Evolutionary conservation across 179 eudicot species (phyloP).

Genomic region (Camellia oleifera): DNA sequence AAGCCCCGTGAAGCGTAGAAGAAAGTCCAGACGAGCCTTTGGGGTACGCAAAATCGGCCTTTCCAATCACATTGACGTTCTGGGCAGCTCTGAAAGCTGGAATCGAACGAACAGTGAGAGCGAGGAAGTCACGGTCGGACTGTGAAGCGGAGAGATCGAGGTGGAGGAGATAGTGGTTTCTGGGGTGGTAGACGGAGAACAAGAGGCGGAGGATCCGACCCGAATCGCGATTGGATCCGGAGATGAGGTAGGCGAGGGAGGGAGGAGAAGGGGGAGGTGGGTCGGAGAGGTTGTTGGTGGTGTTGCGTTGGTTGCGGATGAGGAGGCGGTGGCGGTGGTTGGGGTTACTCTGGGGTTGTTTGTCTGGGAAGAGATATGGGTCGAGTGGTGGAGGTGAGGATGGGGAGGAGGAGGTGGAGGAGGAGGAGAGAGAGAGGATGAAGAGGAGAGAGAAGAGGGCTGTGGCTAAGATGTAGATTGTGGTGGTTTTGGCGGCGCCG

Average conservation of each 20-base stretch:
- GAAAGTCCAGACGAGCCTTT: slow-evolving; percentile 62
- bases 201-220: slow-evolving; percentile 56
- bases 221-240: slow-evolving; percentile 63
- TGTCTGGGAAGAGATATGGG: slow-evolving; percentile 24
- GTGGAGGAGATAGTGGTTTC: slow-evolving; percentile 65
- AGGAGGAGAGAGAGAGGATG: slow-evolving; percentile 28
- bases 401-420: slow-evolving; percentile 31
- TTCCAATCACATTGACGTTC: slow-evolving; percentile 80
- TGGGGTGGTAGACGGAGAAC: slow-evolving; percentile 70
- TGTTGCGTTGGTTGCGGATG: slow-evolving; percentile 22
- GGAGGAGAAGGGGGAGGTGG: slow-evolving; percentile 45
- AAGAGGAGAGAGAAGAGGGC: slow-evolving; percentile 46
- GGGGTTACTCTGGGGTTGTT: slow-evolving; percentile 9
- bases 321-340: slow-evolving; percentile 25
- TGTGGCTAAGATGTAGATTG: slow-evolving; percentile 31
- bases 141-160: slow-evolving; percentile 65
- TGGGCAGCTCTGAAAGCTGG: slow-evolving; percentile 58
- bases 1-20: slow-evolving; percentile 61
- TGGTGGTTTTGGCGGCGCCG: slow-evolving; percentile 25
- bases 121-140: slow-evolving; percentile 53
- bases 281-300: slow-evolving; percentile 18
- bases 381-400: slow-evolving; percentile 28
- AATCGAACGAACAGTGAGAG: slow-evolving; percentile 37
- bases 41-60: slow-evolving; percentile 50
- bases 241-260: slow-evolving; percentile 70